A percentile compares a stretch with the other conserved stretches of the same genome.
phyloP scores from a whole-genome alignment of 2,329 filamentous ascomycete species.

The Biscogniauxia marginata region DNA sequence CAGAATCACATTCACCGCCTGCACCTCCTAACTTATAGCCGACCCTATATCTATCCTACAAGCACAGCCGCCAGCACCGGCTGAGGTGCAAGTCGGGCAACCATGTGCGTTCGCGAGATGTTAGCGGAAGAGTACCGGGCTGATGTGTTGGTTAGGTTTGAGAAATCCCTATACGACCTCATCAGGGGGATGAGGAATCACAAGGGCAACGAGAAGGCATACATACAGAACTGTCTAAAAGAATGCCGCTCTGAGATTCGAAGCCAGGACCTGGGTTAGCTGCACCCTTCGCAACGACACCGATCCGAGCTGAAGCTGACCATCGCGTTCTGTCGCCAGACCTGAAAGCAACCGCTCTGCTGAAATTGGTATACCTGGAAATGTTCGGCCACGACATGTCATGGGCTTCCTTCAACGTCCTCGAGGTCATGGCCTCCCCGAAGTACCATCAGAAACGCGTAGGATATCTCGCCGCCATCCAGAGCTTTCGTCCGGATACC shows the following conservation, averaged over 20 bases:
- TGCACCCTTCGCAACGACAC: slow-evolving; percentile 6
- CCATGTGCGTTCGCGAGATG: slow-evolving; percentile 25
- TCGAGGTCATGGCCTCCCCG: slow-evolving; percentile 96
- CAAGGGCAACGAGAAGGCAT: slow-evolving; percentile 92
- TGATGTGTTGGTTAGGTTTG: slow-evolving; percentile 69
- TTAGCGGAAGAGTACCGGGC: slow-evolving; percentile 5
- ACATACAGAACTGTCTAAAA: slow-evolving; percentile 88
- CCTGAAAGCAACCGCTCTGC: slow-evolving; percentile 89
- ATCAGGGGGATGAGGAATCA: slow-evolving; percentile 94
- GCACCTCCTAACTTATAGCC: slow-evolving; percentile 2
- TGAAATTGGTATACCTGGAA: slow-evolving; percentile 96
- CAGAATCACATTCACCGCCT: slow-evolving; percentile 3
- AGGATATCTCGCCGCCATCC: slow-evolving; percentile 90
- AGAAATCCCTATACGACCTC: slow-evolving; percentile 98
- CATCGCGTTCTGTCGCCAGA: slow-evolving; percentile 49
- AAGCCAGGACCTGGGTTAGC: slow-evolving; percentile 85
- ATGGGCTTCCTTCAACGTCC: slow-evolving; percentile 96
- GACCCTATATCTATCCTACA: background rate
- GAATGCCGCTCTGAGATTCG: slow-evolving; percentile 94
- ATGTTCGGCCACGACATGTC: slow-evolving; percentile 99
- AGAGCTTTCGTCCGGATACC: slow-evolving; percentile 93
- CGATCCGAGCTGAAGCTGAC: slow-evolving; percentile 10
- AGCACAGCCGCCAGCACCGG: slow-evolving; percentile 12
- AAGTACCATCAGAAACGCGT: slow-evolving; percentile 96
- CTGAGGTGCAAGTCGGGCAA: slow-evolving; percentile 24